Evolutionary conservation across 768 basidiomycete genomes (phyloP), one percentile per base, ranked within the genome.

Genomic region (Lactarius hengduanensis): DNA sequence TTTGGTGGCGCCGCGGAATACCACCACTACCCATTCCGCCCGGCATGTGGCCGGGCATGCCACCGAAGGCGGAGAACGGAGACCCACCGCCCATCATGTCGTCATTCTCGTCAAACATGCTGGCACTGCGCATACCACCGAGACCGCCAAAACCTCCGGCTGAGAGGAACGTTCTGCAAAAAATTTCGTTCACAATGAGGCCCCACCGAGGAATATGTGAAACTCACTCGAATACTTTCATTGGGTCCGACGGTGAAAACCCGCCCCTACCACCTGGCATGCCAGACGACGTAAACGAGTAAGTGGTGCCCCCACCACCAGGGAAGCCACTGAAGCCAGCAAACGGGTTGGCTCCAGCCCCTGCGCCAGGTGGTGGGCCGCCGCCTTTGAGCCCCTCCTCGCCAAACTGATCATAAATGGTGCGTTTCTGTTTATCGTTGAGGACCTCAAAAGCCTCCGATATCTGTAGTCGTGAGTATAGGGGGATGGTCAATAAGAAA

Each of bases 401-500:
- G 41, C 96, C 96, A 63, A 95, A 89, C 71, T 97, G 93, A 76
- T 97, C 96, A 70, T 95, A 98, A 8, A 94, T 74, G 0, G 90
- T 78, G 28, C 92, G 89, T 73, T 94, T 94, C 74, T 93, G 81
- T 76, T 86, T 86, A 77, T 97, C 94, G 59, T 84, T 91, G 63
- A 98, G 86, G 34, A 96, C 95, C 75, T 98, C 96, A 72, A 96
- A 98, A 0, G 94, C 96, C 80, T 98, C 96, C 38, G 92, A 92
- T 56, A 98, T 85, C 90, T 96, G 59, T 20, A 18, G 26, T 22
- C 32, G 30, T n/a, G 47, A n/a, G 26, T 9, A 50, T 57, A 26
- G 62, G 50, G n/a, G 13, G 18, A 0, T 15, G 22, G 20, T 47
- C 15, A 1, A 10, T 43, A 2, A 6, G 26, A 36, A 4, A 9